Percentiles rank a stretch among this genome's conserved stretches.
phyloP scores from a whole-genome alignment of 768 basidiomycete genomes.

The Leccinum obscurum region DNA sequence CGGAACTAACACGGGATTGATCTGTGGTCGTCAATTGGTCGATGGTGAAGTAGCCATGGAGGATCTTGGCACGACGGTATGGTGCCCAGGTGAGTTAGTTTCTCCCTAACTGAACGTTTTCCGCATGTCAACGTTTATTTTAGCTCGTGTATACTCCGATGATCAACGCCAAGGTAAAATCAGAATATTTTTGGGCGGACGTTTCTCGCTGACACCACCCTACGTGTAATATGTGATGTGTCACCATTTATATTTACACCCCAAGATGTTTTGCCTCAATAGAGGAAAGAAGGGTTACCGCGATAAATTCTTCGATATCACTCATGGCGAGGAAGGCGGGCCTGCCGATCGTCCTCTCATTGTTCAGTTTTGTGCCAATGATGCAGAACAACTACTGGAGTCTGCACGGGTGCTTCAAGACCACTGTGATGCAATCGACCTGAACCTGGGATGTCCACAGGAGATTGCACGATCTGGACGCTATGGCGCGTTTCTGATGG shows the following conservation, averaged over 20 bases:
- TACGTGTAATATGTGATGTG: background rate
- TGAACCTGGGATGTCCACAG: slow-evolving; percentile 94
- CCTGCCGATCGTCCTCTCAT: slow-evolving; percentile 79
- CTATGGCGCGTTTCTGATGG: slow-evolving; percentile 91
- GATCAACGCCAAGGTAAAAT: slow-evolving; percentile 86
- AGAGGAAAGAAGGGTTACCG: slow-evolving; percentile 46
- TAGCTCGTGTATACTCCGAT: slow-evolving; percentile 95
- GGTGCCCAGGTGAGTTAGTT: slow-evolving; percentile 63
- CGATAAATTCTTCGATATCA: slow-evolving; percentile 65
- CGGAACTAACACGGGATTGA: background rate
- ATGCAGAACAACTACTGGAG: slow-evolving; percentile 72
- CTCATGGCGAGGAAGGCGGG: slow-evolving; percentile 78
- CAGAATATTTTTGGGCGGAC: background rate
- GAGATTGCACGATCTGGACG: slow-evolving; percentile 87
- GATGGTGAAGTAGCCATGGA: slow-evolving; percentile 72
- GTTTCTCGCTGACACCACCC: background rate
- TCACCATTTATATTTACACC: background rate
- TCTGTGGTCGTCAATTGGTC: background rate
- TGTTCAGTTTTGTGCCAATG: slow-evolving; percentile 93
- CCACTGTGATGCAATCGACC: slow-evolving; percentile 89
- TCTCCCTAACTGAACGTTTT: background rate
- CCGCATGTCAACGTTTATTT: background rate
- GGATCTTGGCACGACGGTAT: slow-evolving; percentile 77
- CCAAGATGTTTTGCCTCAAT: slow-evolving; percentile 58
- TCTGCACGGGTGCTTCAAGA: slow-evolving; percentile 77